These are phyloP conservation scores for Schoenoplectus triqueter DNA, from an alignment of 202 grass and related monocot species.

Conservation along the genomic window DNA sequence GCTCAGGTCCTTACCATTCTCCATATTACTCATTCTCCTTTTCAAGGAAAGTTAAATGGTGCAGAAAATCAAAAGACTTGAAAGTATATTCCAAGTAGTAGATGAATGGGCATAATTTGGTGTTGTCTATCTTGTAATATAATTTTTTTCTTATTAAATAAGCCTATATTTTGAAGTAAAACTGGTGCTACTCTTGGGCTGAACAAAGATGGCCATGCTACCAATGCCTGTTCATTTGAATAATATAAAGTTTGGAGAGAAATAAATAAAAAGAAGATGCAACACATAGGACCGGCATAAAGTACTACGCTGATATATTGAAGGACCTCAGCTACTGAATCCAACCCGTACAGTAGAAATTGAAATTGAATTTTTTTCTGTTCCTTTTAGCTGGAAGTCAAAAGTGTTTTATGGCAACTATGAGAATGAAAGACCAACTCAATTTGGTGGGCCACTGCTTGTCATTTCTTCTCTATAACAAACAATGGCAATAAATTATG, in stretches of 20 bases:
- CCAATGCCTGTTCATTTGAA: neutral
- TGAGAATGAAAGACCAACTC: neutral
- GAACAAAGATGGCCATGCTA: neutral
- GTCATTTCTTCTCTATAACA: neutral
- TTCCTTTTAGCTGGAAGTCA: neutral
- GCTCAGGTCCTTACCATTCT: constrained; percentile 64
- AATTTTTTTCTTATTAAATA: neutral
- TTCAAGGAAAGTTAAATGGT: neutral
- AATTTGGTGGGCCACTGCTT: neutral
- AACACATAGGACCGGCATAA: neutral
- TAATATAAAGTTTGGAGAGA: neutral
- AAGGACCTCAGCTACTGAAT: neutral
- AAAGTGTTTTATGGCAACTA: neutral
- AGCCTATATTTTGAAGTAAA: neutral
- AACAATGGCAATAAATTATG: neutral
- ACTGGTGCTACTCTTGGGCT: neutral
- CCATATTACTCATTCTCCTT: constrained; percentile 15
- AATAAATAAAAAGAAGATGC: neutral
- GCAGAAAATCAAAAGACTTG: neutral
- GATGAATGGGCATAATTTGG: neutral
- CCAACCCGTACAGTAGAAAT: neutral
- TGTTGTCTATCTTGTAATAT: neutral
- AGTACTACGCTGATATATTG: neutral
- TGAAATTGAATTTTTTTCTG: neutral
- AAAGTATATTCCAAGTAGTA: neutral